These are phyloP conservation scores for Schizophyllum commune DNA, from an alignment of 1,284 basidiomycete genomes.

Conservation along the genomic window DNA sequence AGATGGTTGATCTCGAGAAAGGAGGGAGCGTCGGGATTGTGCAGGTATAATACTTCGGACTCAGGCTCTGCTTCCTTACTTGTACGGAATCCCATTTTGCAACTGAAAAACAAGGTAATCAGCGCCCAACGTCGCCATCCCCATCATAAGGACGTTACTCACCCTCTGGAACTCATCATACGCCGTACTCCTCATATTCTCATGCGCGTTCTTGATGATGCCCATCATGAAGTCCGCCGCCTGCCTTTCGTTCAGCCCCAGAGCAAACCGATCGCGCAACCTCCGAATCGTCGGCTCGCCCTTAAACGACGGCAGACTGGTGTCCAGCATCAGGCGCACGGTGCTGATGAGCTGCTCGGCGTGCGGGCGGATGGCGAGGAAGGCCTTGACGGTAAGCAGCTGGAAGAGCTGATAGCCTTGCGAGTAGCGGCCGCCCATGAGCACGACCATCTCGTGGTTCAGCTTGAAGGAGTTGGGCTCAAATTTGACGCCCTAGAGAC, in stretches of 20 bases:
- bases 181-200: constrained; percentile 86
- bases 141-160: constrained; percentile 19
- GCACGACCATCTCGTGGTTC: constrained; percentile 93
- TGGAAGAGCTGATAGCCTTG: constrained; percentile 94
- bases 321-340: constrained; percentile 91
- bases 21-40: too few species aligned
- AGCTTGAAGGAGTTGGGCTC: constrained; percentile 98
- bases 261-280: constrained; percentile 81
- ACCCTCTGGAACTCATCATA: constrained; percentile 92
- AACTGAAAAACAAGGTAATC: neutral
- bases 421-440: constrained; percentile 94
- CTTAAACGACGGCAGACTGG: constrained; percentile 94
- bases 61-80: neutral
- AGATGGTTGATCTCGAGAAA: too few species aligned
- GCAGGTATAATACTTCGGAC: neutral
- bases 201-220: constrained; percentile 87
- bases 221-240: constrained; percentile 92
- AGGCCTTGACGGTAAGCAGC: constrained; percentile 92
- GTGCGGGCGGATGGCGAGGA: constrained; percentile 90
- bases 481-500: constrained; percentile 84
- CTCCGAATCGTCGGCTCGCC: constrained; percentile 88
- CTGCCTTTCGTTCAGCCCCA: constrained; percentile 78
- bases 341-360: constrained; percentile 85
- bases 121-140: neutral
- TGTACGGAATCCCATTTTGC: neutral